Base-by-base conservation (phyloP, 768 basidiomycete genomes). In the Russula olivacea region DNA sequence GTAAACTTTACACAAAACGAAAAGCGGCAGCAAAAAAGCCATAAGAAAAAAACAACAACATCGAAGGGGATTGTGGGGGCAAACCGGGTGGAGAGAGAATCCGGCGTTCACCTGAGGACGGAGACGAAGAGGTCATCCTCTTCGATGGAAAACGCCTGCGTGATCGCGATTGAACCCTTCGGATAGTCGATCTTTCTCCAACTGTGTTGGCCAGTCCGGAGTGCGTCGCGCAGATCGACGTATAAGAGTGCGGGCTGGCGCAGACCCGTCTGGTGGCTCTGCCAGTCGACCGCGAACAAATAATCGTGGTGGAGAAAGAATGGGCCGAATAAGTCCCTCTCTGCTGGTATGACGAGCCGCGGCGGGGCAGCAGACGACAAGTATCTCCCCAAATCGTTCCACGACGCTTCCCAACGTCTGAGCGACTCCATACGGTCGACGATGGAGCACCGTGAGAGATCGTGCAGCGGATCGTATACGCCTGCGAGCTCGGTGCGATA, bases 71-170 rank as follows among this genome's bases (percentile, higher is more conserved):
- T 12, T 21, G 51, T 48, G 28, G 47, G 15, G 32, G 12, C 34
- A 23, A 21, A 32, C n/a, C 19, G n/a, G n/a, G n/a, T 36, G n/a
- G 34, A 54, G 52, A 54, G 36, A 40, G 23, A 28, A 47, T 19
- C 8, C 14, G 28, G 19, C 17, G 14, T 49, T 53, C 53, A 64
- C 63, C 63, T 59, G 63, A 64, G 58, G 47, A 59, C 52, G 21
- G 63, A 59, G 15, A 64, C 63, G 38, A 64, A 53, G 36, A 64
- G 63, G 63, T 64, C 63, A 34, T 64, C 58, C 47, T 58, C 47
- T 32, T 59, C 38, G 9, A 55, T 41, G 8, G 54, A 55, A 38
- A 55, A 64, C 47, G 58, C 63, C 38, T 64, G 63, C 12, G 58
- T 59, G 58, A 64, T 59, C 28, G 63, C 58, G 21, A 64, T 50